Percentiles rank a stretch among this genome's conserved stretches.
These are phyloP conservation scores for Ascochyta pisi DNA, from an alignment of 2,329 filamentous ascomycete genomes.

Conservation along the genomic window DNA sequence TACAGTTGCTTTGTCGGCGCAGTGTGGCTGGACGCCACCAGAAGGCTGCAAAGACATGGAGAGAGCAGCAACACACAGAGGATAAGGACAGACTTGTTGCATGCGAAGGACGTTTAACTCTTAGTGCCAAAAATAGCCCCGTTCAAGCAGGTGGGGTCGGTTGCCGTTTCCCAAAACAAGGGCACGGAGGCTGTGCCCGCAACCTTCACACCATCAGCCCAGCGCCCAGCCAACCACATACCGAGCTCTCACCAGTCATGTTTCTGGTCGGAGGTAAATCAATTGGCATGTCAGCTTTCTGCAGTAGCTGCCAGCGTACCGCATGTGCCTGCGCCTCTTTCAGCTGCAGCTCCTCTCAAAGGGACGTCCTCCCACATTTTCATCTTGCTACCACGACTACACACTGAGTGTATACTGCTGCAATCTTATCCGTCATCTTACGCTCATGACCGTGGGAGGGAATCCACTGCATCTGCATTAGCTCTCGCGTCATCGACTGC, in stretches of 20 bases:
- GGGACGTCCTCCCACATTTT: conserved; percentile 12
- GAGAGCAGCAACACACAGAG: background rate
- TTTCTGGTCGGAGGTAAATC: conserved; percentile 22
- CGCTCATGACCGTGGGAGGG: background rate
- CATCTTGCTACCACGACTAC: conserved; percentile 9
- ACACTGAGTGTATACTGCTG: conserved; percentile 3
- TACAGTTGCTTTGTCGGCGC: background rate
- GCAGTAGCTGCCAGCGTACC: conserved; percentile 24
- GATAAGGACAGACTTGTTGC: background rate
- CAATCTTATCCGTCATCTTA: conserved; percentile 4
- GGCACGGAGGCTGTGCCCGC: conserved; percentile 31
- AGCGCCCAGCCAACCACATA: conserved; percentile 29
- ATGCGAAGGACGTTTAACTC: background rate
- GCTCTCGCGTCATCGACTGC: conserved; percentile 31
- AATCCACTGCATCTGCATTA: conserved; percentile 5
- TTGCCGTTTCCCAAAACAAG: conserved; percentile 15
- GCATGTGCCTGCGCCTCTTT: conserved; percentile 29
- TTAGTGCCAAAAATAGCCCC: conserved; percentile 20
- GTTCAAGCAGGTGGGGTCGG: conserved; percentile 11
- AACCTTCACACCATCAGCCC: conserved; percentile 13
- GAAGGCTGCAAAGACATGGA: background rate
- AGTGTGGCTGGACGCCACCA: background rate
- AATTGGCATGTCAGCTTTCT: conserved; percentile 28
- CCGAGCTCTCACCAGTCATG: conserved; percentile 21
- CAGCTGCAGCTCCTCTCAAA: conserved; percentile 23